A percentile compares a stretch with the other conserved stretches of the same genome.
Conservation (phyloP, 2,329 filamentous ascomycete genomes). For the Zymoseptoria crescenta region DNA sequence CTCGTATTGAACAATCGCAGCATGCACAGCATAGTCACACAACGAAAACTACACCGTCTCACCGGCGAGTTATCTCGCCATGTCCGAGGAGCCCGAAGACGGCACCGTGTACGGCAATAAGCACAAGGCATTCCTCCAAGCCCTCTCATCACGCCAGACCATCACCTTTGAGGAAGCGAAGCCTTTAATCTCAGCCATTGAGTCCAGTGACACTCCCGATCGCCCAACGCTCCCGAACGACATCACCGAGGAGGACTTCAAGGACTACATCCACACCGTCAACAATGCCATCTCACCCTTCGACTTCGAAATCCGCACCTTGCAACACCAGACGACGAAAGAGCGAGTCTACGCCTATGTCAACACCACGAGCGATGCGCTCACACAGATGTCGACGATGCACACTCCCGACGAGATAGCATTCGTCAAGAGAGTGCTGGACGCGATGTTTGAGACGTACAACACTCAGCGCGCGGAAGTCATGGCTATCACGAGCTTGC, state of each 20-base stretch:
- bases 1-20: neutral
- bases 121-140: slow-evolving; percentile 85
- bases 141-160: slow-evolving; percentile 68
- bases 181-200: slow-evolving; percentile 67
- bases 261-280: slow-evolving; percentile 59
- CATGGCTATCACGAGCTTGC: slow-evolving; percentile 71
- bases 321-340: slow-evolving; percentile 57
- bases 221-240: slow-evolving; percentile 49
- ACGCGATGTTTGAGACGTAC: slow-evolving; percentile 84
- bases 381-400: slow-evolving; percentile 80
- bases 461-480: slow-evolving; percentile 75
- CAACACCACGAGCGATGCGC: slow-evolving; percentile 75
- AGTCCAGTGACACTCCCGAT: slow-evolving; percentile 49
- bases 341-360: slow-evolving; percentile 71
- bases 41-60: neutral
- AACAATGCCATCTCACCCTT: slow-evolving; percentile 68
- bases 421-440: slow-evolving; percentile 79
- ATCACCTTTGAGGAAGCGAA: slow-evolving; percentile 69
- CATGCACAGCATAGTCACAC: neutral
- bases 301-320: slow-evolving; percentile 79
- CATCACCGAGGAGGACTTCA: slow-evolving; percentile 61
- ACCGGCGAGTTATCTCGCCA: slow-evolving; percentile 3
- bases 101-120: slow-evolving; percentile 47
- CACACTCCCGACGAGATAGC: slow-evolving; percentile 77
- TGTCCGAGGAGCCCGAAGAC: slow-evolving; percentile 11